phyloP scores from a whole-genome alignment of 2,329 filamentous ascomycete genomes.

The Colletotrichum sidae region DNA sequence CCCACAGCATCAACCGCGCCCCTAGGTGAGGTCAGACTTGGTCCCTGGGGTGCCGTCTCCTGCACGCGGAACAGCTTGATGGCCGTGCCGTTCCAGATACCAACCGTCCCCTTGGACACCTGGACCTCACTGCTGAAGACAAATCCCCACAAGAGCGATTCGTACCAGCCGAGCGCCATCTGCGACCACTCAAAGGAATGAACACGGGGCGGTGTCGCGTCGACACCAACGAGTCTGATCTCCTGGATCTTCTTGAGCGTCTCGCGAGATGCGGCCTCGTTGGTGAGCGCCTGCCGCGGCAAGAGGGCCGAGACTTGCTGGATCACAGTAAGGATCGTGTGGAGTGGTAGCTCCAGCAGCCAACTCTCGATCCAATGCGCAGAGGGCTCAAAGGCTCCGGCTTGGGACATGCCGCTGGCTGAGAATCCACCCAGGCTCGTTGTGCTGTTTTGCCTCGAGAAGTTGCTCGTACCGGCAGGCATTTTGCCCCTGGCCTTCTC shows the following conservation, averaged over 20 bases:
- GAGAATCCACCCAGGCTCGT: slow-evolving; percentile 80
- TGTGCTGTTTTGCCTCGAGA: slow-evolving; percentile 91
- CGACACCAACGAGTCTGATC: slow-evolving; percentile 76
- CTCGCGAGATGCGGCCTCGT: slow-evolving; percentile 56
- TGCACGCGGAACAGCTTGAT: slow-evolving; percentile 93
- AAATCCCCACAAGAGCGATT: slow-evolving; percentile 92
- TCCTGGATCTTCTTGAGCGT: slow-evolving; percentile 67
- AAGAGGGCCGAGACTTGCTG: slow-evolving; percentile 71
- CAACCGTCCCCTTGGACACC: slow-evolving; percentile 85
- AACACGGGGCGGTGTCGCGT: slow-evolving; percentile 79
- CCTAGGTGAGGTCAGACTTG: slow-evolving; percentile 84
- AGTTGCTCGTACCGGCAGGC: slow-evolving; percentile 83
- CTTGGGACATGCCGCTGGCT: slow-evolving; percentile 65
- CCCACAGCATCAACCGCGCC: slow-evolving; percentile 95
- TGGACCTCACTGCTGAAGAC: slow-evolving; percentile 93
- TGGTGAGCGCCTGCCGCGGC: slow-evolving; percentile 60
- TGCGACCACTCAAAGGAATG: slow-evolving; percentile 97
- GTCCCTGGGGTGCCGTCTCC: slow-evolving; percentile 82
- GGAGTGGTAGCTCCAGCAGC: slow-evolving; percentile 90
- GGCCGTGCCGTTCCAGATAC: slow-evolving; percentile 92
- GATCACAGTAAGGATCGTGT: slow-evolving; percentile 85
- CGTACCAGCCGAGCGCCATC: slow-evolving; percentile 92
- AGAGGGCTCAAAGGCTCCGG: slow-evolving; percentile 80
- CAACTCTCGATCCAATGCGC: slow-evolving; percentile 91
- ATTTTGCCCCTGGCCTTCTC: slow-evolving; percentile 97